Percentiles rank a stretch among this genome's conserved stretches.
These are phyloP conservation scores for Alternaria solani DNA, from an alignment of 2,329 filamentous ascomycete genomes.

Conservation along the genomic window DNA sequence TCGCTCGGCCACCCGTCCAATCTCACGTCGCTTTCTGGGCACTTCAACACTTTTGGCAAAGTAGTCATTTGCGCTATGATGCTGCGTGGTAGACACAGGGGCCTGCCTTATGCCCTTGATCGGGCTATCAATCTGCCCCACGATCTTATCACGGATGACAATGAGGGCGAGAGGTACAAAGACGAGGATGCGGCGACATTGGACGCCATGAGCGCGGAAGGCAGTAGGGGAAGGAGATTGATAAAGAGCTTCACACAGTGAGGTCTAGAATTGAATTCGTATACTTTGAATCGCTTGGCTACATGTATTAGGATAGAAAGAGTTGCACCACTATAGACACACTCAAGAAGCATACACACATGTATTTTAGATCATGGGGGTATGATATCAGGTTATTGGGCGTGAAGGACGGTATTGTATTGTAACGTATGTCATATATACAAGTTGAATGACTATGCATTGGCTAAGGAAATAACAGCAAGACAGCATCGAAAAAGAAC, in stretches of 20 bases:
- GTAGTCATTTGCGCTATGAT: conserved; percentile 73
- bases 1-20: conserved; percentile 80
- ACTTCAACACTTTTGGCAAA: conserved; percentile 77
- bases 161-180: background rate
- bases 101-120: conserved; percentile 71
- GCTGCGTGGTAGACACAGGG: conserved; percentile 70
- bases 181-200: background rate
- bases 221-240: background rate
- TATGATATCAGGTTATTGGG: background rate
- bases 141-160: conserved; percentile 49
- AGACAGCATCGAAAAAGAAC: background rate
- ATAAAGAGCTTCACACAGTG: conserved; percentile 7
- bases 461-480: background rate
- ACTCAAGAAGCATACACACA: background rate
- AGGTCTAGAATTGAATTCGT: too few species aligned
- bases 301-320: background rate
- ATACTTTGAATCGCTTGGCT: background rate
- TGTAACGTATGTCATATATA: background rate
- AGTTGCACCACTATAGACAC: background rate
- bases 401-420: background rate
- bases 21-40: conserved; percentile 80
- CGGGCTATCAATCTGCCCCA: conserved; percentile 73
- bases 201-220: background rate
- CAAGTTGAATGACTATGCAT: background rate
- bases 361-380: background rate